Evolutionary conservation across 192 early-diverging fungal genomes (phyloP).

Genomic region (Coemansia sp.): DNA sequence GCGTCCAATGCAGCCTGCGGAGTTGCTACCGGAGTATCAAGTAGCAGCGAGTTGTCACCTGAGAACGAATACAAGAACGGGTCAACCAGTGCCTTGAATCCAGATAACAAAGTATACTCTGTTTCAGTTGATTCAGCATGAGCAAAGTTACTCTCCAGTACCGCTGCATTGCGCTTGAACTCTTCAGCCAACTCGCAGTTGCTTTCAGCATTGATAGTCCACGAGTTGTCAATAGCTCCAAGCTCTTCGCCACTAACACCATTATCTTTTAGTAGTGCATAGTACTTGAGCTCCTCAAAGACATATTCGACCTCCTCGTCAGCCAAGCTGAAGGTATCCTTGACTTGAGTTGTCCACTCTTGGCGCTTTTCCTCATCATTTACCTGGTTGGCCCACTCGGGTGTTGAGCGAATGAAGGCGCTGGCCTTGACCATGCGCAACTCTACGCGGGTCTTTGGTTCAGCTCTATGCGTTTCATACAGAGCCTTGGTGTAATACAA

Average conservation of each 20-base stretch:
- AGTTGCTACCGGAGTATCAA: not conserved
- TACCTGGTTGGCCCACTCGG: too few species aligned
- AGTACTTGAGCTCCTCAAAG: too few species aligned
- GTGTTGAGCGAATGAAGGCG: not conserved
- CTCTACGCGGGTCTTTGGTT: not conserved
- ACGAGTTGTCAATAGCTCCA: too few species aligned
- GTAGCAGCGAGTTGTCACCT: not conserved
- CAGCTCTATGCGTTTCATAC: not conserved
- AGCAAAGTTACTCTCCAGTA: not conserved
- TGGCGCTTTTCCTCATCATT: too few species aligned
- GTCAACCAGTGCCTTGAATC: not conserved
- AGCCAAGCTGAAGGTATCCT: too few species aligned
- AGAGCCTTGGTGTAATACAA: not conserved
- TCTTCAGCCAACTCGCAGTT: too few species aligned
- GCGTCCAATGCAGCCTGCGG: not conserved
- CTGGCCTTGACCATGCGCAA: not conserved
- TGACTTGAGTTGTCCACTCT: too few species aligned
- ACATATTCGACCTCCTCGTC: too few species aligned
- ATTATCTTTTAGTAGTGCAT: too few species aligned
- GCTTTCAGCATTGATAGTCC: too few species aligned
- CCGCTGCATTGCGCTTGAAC: too few species aligned
- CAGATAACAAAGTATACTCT: not conserved
- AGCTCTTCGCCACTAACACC: too few species aligned
- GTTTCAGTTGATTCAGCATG: not conserved
- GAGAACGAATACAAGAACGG: not conserved